Conservation (phyloP, 805 yeast genomes). For the Lipomyces kockii region DNA sequence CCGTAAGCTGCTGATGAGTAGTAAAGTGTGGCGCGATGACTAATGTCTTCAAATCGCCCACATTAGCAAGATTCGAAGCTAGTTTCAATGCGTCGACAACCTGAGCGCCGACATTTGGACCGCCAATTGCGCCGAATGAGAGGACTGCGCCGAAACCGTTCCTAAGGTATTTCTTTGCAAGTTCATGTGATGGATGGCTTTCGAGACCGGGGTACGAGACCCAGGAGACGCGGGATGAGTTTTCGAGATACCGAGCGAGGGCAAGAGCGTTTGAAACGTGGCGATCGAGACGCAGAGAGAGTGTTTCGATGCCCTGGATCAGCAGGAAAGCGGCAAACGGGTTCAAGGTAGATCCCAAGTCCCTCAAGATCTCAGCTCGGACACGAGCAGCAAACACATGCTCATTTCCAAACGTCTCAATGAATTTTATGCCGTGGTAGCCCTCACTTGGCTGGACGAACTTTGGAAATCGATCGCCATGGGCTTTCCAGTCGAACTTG, state of each 20-base stretch:
- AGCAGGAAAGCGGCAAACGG: conserved; percentile 89
- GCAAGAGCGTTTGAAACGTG: conserved; percentile 81
- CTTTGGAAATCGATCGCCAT: conserved; percentile 89
- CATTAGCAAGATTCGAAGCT: conserved; percentile 93
- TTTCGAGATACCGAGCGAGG: conserved; percentile 77
- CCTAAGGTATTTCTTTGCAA: conserved; percentile 79
- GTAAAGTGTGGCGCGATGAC: conserved; percentile 96
- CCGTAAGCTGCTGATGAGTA: conserved; percentile 88
- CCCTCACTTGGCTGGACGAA: conserved; percentile 90
- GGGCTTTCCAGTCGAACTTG: conserved; percentile 86
- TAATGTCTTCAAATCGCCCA: conserved; percentile 94
- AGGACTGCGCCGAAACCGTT: conserved; percentile 86
- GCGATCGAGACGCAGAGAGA: conserved; percentile 91
- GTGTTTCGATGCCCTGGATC: conserved; percentile 91
- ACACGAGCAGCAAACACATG: conserved; percentile 75
- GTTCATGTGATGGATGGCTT: conserved; percentile 75
- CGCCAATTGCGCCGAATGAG: conserved; percentile 83
- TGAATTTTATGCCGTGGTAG: conserved; percentile 84
- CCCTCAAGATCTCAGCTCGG: conserved; percentile 86
- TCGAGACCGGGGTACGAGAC: conserved; percentile 92
- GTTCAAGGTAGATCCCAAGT: conserved; percentile 84
- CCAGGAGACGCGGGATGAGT: conserved; percentile 76
- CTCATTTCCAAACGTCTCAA: conserved; percentile 77
- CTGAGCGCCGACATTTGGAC: conserved; percentile 68
- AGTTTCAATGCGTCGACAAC: conserved; percentile 83